These are phyloP conservation scores for Suillus brevipes DNA, from an alignment of 768 basidiomycete genomes.

Conservation along the genomic window DNA sequence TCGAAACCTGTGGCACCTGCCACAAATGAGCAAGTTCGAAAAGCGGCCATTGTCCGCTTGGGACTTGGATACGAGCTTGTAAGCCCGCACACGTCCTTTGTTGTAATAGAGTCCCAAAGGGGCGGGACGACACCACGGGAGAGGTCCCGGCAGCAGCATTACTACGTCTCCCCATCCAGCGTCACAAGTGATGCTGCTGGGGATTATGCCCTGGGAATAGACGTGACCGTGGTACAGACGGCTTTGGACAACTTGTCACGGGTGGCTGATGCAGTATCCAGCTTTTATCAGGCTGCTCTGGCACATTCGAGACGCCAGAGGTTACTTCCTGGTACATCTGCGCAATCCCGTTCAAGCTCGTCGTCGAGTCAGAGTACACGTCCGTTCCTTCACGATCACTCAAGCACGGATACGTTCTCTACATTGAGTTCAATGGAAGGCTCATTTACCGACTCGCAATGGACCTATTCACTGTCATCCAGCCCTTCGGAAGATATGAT, in stretches of 20 bases:
- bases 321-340: constrained; percentile 21
- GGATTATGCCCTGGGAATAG: background rate
- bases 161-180: background rate
- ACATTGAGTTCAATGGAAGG: constrained; percentile 50
- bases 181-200: background rate
- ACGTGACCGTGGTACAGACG: constrained; percentile 14
- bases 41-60: constrained; percentile 48
- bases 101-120: constrained; percentile 46
- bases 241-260: constrained; percentile 17
- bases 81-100: constrained; percentile 55
- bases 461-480: constrained; percentile 23
- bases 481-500: constrained; percentile 26
- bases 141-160: constrained; percentile 14
- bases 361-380: constrained; percentile 9
- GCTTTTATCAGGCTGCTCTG: background rate
- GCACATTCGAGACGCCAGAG: background rate
- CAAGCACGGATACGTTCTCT: constrained; percentile 40
- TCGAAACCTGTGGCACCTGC: constrained; percentile 25
- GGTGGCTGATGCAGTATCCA: constrained; percentile 17
- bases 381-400: constrained; percentile 22
- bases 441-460: constrained; percentile 37
- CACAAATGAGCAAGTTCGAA: constrained; percentile 37
- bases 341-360: constrained; percentile 17
- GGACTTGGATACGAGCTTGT: constrained; percentile 53
- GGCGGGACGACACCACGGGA: constrained; percentile 8